Conservation (phyloP, 1,284 basidiomycete species). For the Gomphus bonarii region DNA sequence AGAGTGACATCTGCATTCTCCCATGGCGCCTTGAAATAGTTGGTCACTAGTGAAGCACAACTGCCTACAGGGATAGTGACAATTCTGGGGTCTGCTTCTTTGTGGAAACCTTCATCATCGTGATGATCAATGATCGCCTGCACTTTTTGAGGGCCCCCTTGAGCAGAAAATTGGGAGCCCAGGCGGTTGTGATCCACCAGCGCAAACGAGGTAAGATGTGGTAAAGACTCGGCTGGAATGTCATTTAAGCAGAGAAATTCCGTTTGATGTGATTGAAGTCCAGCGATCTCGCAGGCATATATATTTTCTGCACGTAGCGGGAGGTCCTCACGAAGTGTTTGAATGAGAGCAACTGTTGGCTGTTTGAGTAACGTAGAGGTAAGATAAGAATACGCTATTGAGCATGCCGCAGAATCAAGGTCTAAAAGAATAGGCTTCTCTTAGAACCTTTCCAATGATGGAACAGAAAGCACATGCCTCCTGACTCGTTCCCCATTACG, state of each 20-base stretch:
- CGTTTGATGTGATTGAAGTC: conserved; percentile 34
- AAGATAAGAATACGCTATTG: conserved; percentile 76
- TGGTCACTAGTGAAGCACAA: conserved; percentile 68
- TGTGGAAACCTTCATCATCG: conserved; percentile 69
- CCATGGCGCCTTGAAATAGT: conserved; percentile 31
- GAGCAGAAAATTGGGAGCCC: conserved; percentile 34
- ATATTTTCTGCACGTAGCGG: conserved; percentile 81
- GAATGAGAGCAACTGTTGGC: conserved; percentile 64
- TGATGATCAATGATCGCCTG: conserved; percentile 90
- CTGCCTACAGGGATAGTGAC: conserved; percentile 62
- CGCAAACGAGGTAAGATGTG: conserved; percentile 36
- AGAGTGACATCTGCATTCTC: conserved; percentile 24
- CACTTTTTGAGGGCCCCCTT: conserved; percentile 35
- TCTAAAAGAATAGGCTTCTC: conserved; percentile 38
- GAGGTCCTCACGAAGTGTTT: conserved; percentile 62
- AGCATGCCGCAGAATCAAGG: conserved; percentile 78
- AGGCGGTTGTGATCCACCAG: conserved; percentile 88
- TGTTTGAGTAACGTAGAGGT: conserved; percentile 37
- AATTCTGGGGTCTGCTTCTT: conserved; percentile 54
- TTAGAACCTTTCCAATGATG: conserved; percentile 9
- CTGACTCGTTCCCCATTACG: conserved; percentile 87
- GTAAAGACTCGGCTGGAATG: conserved; percentile 22
- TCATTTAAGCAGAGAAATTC: conserved; percentile 55
- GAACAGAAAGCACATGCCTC: conserved; percentile 44
- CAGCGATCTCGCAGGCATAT: conserved; percentile 54